Conservation (phyloP, 768 basidiomycete genomes). For the Asterophora lycoperdoides region DNA sequence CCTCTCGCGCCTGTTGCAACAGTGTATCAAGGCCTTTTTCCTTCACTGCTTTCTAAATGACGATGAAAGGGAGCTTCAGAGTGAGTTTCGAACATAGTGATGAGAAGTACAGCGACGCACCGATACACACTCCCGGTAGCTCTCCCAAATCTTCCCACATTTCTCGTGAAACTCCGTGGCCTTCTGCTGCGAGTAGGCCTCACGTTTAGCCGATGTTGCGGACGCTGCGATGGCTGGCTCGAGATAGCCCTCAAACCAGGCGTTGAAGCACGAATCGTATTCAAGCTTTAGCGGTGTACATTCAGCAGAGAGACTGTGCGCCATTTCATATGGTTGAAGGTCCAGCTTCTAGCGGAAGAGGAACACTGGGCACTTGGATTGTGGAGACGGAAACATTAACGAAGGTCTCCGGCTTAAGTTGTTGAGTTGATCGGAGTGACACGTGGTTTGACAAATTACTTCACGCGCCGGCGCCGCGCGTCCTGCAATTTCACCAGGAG, state of each 20-base stretch:
- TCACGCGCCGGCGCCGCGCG: no score
- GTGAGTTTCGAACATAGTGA: no score
- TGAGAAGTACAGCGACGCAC: conserved; percentile 39
- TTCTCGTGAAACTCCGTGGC: conserved; percentile 84
- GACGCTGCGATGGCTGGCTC: conserved; percentile 62
- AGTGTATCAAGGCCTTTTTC: conserved; percentile 73
- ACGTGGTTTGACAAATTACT: no score
- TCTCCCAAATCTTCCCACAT: conserved; percentile 80
- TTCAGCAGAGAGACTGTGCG: conserved; percentile 72
- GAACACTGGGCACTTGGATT: no score
- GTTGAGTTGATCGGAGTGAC: no score
- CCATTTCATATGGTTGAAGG: no score
- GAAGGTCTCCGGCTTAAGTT: no score
- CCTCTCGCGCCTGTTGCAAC: conserved; percentile 73
- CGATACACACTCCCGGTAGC: conserved; percentile 79
- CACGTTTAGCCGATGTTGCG: conserved; percentile 39
- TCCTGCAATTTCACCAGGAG: no score
- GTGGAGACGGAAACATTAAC: no score
- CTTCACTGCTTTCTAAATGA: conserved; percentile 66
- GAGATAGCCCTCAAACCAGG: conserved; percentile 97
- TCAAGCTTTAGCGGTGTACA: conserved; percentile 87
- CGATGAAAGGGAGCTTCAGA: background rate
- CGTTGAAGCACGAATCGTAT: conserved; percentile 95
- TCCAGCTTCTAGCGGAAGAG: no score
- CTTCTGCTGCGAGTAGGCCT: conserved; percentile 67